Percentiles rank a stretch among this genome's conserved stretches.
These are phyloP conservation scores for Viola odorata DNA, from an alignment of 345 rosid genomes.

Conservation along the genomic window DNA sequence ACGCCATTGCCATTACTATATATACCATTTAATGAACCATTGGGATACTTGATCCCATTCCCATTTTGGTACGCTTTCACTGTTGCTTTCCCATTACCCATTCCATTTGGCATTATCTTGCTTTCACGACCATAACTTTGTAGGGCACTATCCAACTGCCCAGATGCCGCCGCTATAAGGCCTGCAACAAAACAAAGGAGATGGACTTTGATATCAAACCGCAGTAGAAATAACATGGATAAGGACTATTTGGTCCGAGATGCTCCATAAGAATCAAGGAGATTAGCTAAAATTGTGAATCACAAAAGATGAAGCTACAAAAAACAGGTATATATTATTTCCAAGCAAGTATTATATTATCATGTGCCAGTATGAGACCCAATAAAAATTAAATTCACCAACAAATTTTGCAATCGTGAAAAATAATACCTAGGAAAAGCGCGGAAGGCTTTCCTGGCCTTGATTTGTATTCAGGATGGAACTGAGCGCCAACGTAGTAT, in stretches of 20 bases:
- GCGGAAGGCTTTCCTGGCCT: slow-evolving; percentile 95
- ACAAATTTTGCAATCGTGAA: not conserved
- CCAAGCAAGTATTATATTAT: not conserved
- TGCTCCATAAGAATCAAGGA: not conserved
- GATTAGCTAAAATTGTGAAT: not conserved
- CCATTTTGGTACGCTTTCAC: slow-evolving; percentile 46
- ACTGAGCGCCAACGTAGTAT: slow-evolving; percentile 70
- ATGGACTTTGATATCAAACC: not conserved
- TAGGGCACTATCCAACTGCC: slow-evolving; percentile 45
- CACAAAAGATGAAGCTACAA: not conserved
- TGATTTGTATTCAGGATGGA: slow-evolving; percentile 95
- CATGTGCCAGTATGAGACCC: not conserved
- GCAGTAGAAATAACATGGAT: not conserved
- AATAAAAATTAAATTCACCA: not conserved
- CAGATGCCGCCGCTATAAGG: slow-evolving; percentile 61
- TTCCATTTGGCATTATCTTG: slow-evolving; percentile 35
- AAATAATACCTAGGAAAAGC: slow-evolving; percentile 62
- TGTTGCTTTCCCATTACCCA: slow-evolving; percentile 34
- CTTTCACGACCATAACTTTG: slow-evolving; percentile 28
- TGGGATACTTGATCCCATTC: slow-evolving; percentile 22
- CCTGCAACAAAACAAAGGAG: slow-evolving; percentile 32
- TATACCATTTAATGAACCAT: slow-evolving; percentile 34
- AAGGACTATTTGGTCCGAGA: not conserved
- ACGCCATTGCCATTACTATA: slow-evolving; percentile 60
- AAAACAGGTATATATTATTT: not conserved